A percentile compares a stretch with the other conserved stretches of the same genome.
Conservation (phyloP, 148 eudicot species). For the Camellia granthamiana region DNA sequence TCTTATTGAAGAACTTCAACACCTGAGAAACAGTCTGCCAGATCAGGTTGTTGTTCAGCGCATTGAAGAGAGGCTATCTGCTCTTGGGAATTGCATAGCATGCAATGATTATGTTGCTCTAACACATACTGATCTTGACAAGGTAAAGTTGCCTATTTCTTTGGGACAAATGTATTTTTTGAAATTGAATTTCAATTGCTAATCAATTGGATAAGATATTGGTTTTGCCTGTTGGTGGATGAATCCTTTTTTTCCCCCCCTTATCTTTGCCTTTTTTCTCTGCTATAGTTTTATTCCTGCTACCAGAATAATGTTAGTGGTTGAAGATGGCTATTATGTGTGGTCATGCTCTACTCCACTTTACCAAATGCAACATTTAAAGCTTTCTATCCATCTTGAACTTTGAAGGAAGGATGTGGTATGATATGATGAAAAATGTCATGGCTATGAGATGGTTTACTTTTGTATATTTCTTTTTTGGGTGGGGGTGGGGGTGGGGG, state of each 20-base stretch:
- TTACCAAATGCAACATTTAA: not conserved
- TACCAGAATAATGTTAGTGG: not conserved
- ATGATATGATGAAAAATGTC: not conserved
- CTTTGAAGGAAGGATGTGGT: not conserved
- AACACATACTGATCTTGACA: conserved; percentile 93
- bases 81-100: conserved; percentile 91
- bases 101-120: conserved; percentile 98
- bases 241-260: not conserved
- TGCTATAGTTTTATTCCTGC: not conserved
- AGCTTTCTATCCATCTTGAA: not conserved
- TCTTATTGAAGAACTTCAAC: conserved; percentile 68
- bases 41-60: conserved; percentile 92
- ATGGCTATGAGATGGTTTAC: not conserved
- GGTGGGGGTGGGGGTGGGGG: not conserved
- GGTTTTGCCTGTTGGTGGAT: not conserved
- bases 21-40: conserved; percentile 89
- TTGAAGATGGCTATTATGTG: not conserved
- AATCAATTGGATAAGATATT: not conserved
- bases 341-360: not conserved
- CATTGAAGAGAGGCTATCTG: conserved; percentile 79
- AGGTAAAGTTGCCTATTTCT: conserved; percentile 39
- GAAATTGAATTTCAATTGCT: not conserved
- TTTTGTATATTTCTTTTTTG: not conserved
- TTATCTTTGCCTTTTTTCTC: not conserved
- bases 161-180: not conserved